phyloP scores from a whole-genome alignment of 768 basidiomycete species.

The Agaricus blazei region DNA sequence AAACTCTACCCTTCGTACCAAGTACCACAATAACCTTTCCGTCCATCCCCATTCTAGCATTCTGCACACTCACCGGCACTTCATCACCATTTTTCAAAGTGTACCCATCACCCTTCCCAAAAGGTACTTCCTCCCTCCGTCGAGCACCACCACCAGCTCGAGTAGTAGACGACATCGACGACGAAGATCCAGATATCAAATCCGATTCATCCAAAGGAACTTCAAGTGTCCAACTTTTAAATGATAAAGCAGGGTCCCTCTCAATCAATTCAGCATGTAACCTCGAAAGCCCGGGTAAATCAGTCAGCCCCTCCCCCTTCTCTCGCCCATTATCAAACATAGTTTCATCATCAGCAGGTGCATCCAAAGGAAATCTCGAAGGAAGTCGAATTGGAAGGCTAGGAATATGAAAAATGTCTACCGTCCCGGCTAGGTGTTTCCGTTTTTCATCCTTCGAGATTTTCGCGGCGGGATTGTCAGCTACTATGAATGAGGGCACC shows the following conservation, averaged over 20 bases:
- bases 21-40: constrained; percentile 37
- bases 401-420: constrained; percentile 6
- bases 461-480: neutral
- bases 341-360: neutral
- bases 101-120: neutral
- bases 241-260: neutral
- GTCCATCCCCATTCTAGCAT: constrained; percentile 36
- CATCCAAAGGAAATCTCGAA: constrained; percentile 6
- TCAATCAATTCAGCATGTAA: constrained; percentile 5
- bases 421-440: constrained; percentile 1
- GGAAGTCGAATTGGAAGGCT: constrained; percentile 1
- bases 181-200: neutral
- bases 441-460: neutral
- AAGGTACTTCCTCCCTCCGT: neutral
- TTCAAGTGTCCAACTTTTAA: constrained; percentile 4
- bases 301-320: neutral
- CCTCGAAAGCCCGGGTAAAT: neutral
- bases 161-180: neutral
- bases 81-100: neutral
- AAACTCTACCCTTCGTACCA: constrained; percentile 33
- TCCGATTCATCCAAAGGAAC: constrained; percentile 5
- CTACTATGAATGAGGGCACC: neutral
- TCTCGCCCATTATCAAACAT: neutral
- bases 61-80: constrained; percentile 24
- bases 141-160: neutral